Evolutionary conservation across 164 flowering plant species (phyloP).

Genomic region (Vitis cinerea): DNA sequence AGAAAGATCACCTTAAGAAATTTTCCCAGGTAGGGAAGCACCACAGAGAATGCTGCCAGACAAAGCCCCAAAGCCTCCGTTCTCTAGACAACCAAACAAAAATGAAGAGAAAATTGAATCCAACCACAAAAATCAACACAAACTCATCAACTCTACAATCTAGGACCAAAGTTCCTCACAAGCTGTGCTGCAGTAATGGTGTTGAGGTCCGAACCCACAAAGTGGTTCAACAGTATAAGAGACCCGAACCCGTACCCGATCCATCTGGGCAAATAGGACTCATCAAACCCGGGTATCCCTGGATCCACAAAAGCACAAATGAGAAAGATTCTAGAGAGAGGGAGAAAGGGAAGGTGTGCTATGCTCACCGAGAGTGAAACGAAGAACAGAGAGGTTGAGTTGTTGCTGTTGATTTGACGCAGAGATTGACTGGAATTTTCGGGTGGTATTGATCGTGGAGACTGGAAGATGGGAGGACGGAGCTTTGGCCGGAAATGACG

Average conservation of each 20-base stretch:
- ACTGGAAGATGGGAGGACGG: too few species aligned
- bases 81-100: conserved; percentile 36
- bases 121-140: background rate
- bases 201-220: conserved; percentile 43
- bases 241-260: conserved; percentile 74
- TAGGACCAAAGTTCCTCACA: conserved; percentile 28
- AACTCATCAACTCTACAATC: background rate
- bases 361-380: conserved; percentile 73
- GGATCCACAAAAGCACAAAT: conserved; percentile 7
- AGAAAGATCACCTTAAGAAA: conserved; percentile 70
- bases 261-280: conserved; percentile 89
- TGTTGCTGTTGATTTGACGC: conserved; percentile 39
- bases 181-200: conserved; percentile 58
- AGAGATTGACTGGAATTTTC: conserved; percentile 5
- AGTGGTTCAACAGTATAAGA: conserved; percentile 66
- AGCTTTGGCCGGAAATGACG: conserved; percentile 10
- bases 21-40: conserved; percentile 74
- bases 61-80: conserved; percentile 72
- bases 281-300: conserved; percentile 93
- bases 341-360: background rate
- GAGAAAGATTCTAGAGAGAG: background rate
- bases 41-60: conserved; percentile 67
- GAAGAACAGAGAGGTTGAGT: conserved; percentile 87
- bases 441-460: background rate
- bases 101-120: background rate